A percentile compares a stretch with the other conserved stretches of the same genome.
Evolutionary conservation across 176 grass and related monocot species (phyloP).

Genomic region (Neostapfia colusana): DNA sequence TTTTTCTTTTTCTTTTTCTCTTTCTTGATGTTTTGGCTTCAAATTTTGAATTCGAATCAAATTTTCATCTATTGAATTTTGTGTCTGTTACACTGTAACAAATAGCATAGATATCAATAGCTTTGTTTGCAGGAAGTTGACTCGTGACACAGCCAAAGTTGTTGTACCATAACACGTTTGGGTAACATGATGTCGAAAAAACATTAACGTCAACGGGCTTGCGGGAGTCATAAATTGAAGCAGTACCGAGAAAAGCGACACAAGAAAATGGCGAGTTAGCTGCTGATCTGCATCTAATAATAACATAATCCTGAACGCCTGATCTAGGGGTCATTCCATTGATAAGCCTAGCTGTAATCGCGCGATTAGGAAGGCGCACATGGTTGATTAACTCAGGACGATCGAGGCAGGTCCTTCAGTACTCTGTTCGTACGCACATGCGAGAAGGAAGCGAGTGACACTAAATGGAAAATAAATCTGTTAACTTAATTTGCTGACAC

Average conservation of each 20-base stretch:
- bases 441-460: neutral
- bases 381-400: neutral
- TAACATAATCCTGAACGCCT: too few species aligned
- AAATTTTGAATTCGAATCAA: too few species aligned
- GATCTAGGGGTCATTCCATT: neutral
- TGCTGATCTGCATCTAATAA: too few species aligned
- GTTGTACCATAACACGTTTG: neutral
- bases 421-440: neutral
- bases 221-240: neutral
- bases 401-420: neutral
- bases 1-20: too few species aligned
- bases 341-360: neutral
- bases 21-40: too few species aligned
- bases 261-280: constrained; percentile 14
- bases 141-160: neutral
- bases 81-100: neutral
- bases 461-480: neutral
- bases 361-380: neutral
- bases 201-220: neutral
- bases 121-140: neutral
- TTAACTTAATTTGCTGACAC: constrained; percentile 21
- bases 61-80: too few species aligned
- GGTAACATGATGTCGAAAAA: neutral
- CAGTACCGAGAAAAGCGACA: neutral
- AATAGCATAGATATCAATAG: neutral